Base-by-base conservation (phyloP, 2,329 filamentous ascomycete species). In the Arachnopeziza araneosa region DNA sequence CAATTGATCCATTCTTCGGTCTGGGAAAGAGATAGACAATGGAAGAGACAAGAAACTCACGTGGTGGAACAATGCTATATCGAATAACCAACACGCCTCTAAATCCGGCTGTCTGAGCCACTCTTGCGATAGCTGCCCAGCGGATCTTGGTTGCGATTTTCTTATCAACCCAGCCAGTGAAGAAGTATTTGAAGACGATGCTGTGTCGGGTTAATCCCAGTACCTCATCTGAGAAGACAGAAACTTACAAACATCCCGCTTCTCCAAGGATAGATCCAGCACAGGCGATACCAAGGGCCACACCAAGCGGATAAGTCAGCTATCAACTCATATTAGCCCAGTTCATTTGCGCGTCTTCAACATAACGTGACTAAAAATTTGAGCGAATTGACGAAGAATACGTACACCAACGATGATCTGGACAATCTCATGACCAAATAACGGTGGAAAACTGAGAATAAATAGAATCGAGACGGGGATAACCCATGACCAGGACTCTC, bases 21-120 rank as follows among this genome's bases (percentile, higher is more conserved):
- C 17, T 44, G 12, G 5, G 30, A 32, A 14, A 17, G 36, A 7
- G 26, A 30, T 4, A 30, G 26, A 30, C 5, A 30, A 30, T 30
- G 26, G 9, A 30, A 30, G 4, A 30, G 26, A 30, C 5, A 30
- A 9, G 26, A 44, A 44, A 63, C 63, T 59, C 30, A 64, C 63
- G 63, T 24, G 63, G 63, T 24, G 63, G 63, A 49, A 64, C 60
- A 19, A 64, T 64, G 24, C 58, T 60, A 50, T 64, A 64, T 55
- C 63, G 60, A 50, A 64, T 64, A 14, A 62, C 56, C 23, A 64
- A 54, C 1, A 64, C 63, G 23, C 63, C 63, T 55, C 56, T 54
- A 50, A 64, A 64, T 6, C 63, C 63, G 50, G 63, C 63, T 57
- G 60, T 21, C 50, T 63, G 58, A 8, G 60, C 54, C 23, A 64